phyloP scores from a whole-genome alignment of 305 asterid species.

The Solanum chacoense region DNA sequence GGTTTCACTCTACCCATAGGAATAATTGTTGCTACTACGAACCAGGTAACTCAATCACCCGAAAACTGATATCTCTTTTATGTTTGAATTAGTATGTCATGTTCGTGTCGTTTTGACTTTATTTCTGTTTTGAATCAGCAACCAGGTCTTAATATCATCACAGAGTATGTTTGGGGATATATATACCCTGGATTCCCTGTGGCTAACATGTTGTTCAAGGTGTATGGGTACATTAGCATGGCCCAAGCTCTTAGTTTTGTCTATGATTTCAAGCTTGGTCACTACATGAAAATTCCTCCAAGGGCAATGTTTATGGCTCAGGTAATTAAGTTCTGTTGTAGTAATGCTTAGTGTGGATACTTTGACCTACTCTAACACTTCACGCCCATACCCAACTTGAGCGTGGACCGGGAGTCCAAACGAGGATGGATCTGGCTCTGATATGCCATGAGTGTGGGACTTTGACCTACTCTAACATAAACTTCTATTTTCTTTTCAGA shows the following conservation, averaged over 20 bases:
- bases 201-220: slow-evolving; percentile 59
- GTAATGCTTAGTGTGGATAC: neutral
- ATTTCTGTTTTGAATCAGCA: neutral
- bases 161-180: slow-evolving; percentile 48
- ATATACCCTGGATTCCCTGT: slow-evolving; percentile 45
- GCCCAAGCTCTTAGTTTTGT: slow-evolving; percentile 39
- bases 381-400: too few species aligned
- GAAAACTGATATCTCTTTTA: neutral
- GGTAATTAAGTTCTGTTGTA: slow-evolving; percentile 11
- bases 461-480: neutral
- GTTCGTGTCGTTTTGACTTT: neutral
- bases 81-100: neutral
- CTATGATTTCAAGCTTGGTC: slow-evolving; percentile 56
- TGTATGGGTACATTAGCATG: slow-evolving; percentile 58
- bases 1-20: slow-evolving; percentile 52
- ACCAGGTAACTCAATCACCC: slow-evolving; percentile 28
- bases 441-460: neutral
- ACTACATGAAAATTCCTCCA: slow-evolving; percentile 71
- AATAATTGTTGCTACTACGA: slow-evolving; percentile 45
- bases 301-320: slow-evolving; percentile 56
- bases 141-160: slow-evolving; percentile 42
- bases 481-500: slow-evolving; percentile 7
- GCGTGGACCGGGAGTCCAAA: neutral
- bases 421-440: neutral
- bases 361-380: neutral